phyloP scores from a whole-genome alignment of 306 rosid species.

The Neltuma alba region DNA sequence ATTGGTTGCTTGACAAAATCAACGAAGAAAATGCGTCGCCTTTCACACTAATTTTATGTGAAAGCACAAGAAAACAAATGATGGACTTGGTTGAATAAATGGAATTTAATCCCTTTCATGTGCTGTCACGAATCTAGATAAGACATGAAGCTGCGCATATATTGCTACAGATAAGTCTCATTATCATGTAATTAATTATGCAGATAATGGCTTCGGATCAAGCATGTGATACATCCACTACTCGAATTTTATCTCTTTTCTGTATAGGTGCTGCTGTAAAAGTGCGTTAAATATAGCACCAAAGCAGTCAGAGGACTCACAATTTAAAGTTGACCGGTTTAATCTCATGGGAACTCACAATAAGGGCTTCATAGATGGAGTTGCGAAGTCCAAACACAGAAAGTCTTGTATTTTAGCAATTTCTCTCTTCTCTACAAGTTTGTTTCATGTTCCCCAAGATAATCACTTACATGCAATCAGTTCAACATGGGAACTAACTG shows the following conservation, averaged over 20 bases:
- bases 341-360: background rate
- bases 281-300: background rate
- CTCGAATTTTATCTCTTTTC: constrained; percentile 6
- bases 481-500: background rate
- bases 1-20: constrained; percentile 43
- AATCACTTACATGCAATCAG: constrained; percentile 25
- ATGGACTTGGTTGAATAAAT: constrained; percentile 33
- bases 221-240: constrained; percentile 9
- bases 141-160: background rate
- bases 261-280: background rate
- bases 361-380: background rate
- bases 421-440: constrained; percentile 1
- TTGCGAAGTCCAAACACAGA: background rate
- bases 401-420: background rate
- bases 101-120: background rate
- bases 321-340: background rate
- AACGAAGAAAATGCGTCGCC: constrained; percentile 13
- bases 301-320: background rate
- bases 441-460: constrained; percentile 31
- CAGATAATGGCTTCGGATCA: background rate
- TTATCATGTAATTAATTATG: background rate
- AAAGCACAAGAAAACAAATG: constrained; percentile 26
- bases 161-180: background rate
- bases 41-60: constrained; percentile 20
- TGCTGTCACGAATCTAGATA: constrained; percentile 17